phyloP scores from a whole-genome alignment of 805 yeast genomes.

The Yamadazyma philogaea region DNA sequence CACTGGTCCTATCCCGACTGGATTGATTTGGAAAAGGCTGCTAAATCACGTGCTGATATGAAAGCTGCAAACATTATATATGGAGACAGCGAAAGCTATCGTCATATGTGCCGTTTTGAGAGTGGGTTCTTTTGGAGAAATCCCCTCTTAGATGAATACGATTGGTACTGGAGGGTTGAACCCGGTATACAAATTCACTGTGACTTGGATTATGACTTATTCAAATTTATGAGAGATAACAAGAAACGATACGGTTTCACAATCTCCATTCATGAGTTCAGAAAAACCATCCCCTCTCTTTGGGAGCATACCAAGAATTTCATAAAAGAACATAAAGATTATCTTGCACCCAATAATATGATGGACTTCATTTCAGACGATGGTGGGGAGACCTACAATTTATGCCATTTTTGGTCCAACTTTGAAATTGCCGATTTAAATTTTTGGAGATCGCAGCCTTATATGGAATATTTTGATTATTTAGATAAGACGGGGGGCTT shows the following conservation, averaged over 20 bases:
- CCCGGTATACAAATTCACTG: constrained; percentile 79
- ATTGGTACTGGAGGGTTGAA: constrained; percentile 94
- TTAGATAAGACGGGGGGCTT: constrained; percentile 86
- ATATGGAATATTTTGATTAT: constrained; percentile 64
- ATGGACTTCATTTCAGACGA: constrained; percentile 70
- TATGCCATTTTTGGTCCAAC: constrained; percentile 91
- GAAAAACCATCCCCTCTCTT: constrained; percentile 79
- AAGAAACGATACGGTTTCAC: constrained; percentile 85
- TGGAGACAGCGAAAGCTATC: constrained; percentile 71
- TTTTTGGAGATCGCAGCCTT: constrained; percentile 74
- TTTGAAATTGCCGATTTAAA: constrained; percentile 76
- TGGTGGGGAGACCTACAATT: constrained; percentile 65
- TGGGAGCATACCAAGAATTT: constrained; percentile 78
- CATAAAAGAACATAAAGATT: constrained; percentile 56
- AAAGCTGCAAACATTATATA: constrained; percentile 57
- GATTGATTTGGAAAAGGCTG: constrained; percentile 76
- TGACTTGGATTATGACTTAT: constrained; percentile 85
- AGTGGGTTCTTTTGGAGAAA: constrained; percentile 88
- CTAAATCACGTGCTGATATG: constrained; percentile 58
- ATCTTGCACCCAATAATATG: constrained; percentile 60
- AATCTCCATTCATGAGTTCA: constrained; percentile 76
- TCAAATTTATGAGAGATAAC: constrained; percentile 71
- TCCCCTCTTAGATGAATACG: constrained; percentile 68
- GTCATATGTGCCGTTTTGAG: constrained; percentile 92
- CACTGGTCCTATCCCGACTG: constrained; percentile 90